phyloP scores from a whole-genome alignment of 2,329 filamentous ascomycete genomes.

The Pseudopithomyces chartarum region DNA sequence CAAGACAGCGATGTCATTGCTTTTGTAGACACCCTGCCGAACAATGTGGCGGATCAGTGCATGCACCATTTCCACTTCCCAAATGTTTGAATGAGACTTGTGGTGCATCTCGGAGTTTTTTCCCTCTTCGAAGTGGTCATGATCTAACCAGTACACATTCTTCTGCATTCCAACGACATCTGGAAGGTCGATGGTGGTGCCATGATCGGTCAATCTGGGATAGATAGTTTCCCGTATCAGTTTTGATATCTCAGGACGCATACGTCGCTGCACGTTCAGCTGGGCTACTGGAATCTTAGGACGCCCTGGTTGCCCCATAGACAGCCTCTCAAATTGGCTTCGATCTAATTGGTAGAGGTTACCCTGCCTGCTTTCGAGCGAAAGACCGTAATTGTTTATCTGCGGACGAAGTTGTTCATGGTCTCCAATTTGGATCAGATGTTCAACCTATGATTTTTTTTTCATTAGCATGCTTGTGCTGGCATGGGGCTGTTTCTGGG shows the following conservation, averaged over 20 bases:
- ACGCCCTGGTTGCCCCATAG: conserved; percentile 22
- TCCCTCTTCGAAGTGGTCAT: conserved; percentile 53
- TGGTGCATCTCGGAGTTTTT: conserved; percentile 15
- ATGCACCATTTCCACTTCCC: conserved; percentile 67
- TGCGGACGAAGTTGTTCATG: conserved; percentile 66
- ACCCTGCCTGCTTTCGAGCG: conserved; percentile 56
- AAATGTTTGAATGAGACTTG: conserved; percentile 59
- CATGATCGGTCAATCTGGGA: conserved; percentile 58
- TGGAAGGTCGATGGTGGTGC: conserved; percentile 46
- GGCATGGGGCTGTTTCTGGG: too few relatives aligned
- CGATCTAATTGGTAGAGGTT: conserved; percentile 60
- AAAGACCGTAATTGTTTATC: conserved; percentile 61
- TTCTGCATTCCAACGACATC: conserved; percentile 59
- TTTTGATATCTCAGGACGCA: conserved; percentile 66
- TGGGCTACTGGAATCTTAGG: conserved; percentile 30
- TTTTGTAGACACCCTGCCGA: conserved; percentile 65
- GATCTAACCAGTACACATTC: conserved; percentile 67
- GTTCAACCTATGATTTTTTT: conserved; percentile 52
- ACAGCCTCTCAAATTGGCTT: conserved; percentile 67
- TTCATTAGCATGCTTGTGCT: too few relatives aligned
- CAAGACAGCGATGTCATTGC: conserved; percentile 70
- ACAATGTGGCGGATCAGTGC: conserved; percentile 69
- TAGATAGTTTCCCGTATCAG: conserved; percentile 66
- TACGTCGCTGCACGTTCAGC: conserved; percentile 66
- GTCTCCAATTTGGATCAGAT: conserved; percentile 68